Conservation (phyloP, 129 eudicot species). For the Saussurea involucrata region DNA sequence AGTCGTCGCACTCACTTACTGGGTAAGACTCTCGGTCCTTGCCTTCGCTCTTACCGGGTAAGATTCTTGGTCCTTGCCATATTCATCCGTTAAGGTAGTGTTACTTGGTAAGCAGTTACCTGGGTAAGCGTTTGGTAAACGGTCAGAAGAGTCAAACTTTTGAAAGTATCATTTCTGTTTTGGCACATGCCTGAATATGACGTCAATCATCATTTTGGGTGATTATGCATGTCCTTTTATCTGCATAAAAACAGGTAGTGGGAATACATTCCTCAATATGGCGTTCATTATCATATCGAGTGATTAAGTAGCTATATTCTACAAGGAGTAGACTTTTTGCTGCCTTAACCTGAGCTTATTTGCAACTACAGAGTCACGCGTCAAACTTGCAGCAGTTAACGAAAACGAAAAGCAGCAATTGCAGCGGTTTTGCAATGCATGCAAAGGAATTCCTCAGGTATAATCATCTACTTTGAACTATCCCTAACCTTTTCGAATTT, state of each 20-base stretch:
- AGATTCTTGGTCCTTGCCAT: too few species aligned
- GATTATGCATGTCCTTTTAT: not conserved
- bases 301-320: constrained; percentile 5
- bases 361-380: constrained; percentile 52
- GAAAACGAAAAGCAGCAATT: constrained; percentile 66
- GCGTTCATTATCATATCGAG: not conserved
- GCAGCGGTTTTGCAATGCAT: constrained; percentile 79
- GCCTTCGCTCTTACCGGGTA: too few species aligned
- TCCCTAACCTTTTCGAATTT: not conserved
- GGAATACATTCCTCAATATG: not conserved
- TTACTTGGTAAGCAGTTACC: too few species aligned
- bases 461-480: not conserved
- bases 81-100: too few species aligned
- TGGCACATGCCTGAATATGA: constrained; percentile 3
- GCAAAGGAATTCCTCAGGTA: constrained; percentile 99
- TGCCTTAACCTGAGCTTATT: constrained; percentile 17
- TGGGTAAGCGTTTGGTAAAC: too few species aligned
- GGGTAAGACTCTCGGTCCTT: too few species aligned
- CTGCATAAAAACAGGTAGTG: not conserved
- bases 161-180: not conserved
- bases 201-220: not conserved
- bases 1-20: too few species aligned
- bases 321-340: constrained; percentile 5
- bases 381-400: constrained; percentile 70
- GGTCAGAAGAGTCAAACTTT: not conserved